Percentiles rank a stretch among this genome's conserved stretches.
phyloP scores from a whole-genome alignment of 164 flowering plant species.

The Tinospora cordifolia region DNA sequence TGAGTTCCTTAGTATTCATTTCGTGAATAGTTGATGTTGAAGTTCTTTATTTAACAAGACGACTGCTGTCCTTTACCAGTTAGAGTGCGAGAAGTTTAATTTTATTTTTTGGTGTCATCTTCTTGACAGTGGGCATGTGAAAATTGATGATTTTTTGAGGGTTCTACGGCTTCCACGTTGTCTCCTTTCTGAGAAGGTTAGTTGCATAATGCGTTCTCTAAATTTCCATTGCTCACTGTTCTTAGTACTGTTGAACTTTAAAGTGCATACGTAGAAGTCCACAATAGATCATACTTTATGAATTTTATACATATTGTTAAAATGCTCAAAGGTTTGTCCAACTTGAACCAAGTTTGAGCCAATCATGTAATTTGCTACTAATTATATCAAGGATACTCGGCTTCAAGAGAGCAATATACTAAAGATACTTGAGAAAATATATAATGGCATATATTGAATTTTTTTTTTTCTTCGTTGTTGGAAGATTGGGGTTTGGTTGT shows the following conservation, averaged over 20 bases:
- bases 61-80: neutral
- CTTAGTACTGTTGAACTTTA: too few relatives aligned
- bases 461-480: neutral
- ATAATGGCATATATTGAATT: too few relatives aligned
- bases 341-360: too few relatives aligned
- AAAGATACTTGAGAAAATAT: too few relatives aligned
- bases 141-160: slow-evolving; percentile 44
- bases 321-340: too few relatives aligned
- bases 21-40: neutral
- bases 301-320: too few relatives aligned
- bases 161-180: slow-evolving; percentile 49
- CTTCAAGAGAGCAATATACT: too few relatives aligned
- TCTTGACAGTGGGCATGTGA: slow-evolving; percentile 65
- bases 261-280: too few relatives aligned
- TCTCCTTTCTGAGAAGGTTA: slow-evolving; percentile 64
- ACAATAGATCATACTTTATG: too few relatives aligned
- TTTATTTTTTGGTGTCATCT: slow-evolving; percentile 6
- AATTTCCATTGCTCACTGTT: too few relatives aligned
- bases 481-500: neutral
- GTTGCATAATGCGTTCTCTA: slow-evolving; percentile 13
- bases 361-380: too few relatives aligned
- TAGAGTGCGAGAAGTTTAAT: neutral
- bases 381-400: too few relatives aligned
- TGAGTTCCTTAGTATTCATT: neutral
- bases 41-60: neutral